Conservation (phyloP, 192 early-diverging fungal species). For the Haplosporangium gracile region DNA sequence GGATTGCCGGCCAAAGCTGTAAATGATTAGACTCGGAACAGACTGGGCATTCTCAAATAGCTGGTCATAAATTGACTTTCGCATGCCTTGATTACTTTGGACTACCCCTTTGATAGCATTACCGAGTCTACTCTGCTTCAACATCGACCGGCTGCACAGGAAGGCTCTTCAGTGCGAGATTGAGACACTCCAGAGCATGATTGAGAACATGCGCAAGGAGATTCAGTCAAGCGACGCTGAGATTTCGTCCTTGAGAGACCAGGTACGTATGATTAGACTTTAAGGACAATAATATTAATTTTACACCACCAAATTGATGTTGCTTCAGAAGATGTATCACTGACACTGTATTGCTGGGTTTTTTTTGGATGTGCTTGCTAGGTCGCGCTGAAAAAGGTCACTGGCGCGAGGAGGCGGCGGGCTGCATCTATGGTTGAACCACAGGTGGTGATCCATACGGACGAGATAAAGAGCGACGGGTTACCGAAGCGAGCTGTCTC, state of each 20-base stretch:
- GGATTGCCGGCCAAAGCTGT: not conserved
- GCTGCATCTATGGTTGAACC: conserved; percentile 53
- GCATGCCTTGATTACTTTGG: not conserved
- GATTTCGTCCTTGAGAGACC: conserved; percentile 50
- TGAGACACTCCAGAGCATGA: conserved; percentile 49
- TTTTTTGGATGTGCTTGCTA: not conserved
- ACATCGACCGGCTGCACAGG: conserved; percentile 64
- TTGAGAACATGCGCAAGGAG: conserved; percentile 52
- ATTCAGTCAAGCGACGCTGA: conserved; percentile 54
- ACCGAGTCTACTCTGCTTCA: conserved; percentile 68
- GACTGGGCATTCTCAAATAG: too few relatives aligned
- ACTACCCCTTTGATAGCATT: conserved; percentile 52
- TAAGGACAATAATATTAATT: not conserved
- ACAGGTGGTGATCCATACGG: conserved; percentile 34
- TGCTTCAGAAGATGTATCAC: not conserved
- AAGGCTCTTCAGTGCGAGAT: conserved; percentile 54
- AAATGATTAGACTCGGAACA: too few relatives aligned
- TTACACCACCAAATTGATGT: not conserved
- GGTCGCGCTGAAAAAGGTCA: conserved; percentile 51
- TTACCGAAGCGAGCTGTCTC: conserved; percentile 29
- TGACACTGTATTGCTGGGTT: not conserved
- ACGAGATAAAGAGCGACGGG: conserved; percentile 25
- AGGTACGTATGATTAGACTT: conserved; percentile 17
- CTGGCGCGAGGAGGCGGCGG: conserved; percentile 42
- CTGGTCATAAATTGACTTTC: not conserved